Evolutionary conservation across 257 asterid genomes (phyloP).

Genomic region (Ajuga chamaepitys): DNA sequence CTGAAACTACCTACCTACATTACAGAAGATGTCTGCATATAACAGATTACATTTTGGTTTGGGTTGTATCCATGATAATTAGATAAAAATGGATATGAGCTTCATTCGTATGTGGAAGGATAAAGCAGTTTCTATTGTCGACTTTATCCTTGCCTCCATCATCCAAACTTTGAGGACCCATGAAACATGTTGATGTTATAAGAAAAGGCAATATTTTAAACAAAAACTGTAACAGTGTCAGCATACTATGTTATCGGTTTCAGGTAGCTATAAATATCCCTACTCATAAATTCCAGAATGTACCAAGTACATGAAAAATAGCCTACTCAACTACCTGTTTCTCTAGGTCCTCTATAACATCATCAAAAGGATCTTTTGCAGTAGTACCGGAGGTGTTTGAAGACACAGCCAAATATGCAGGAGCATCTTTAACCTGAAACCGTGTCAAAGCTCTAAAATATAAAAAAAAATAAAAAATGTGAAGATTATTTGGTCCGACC

Average conservation of each 20-base stretch:
- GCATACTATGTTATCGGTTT: too few species aligned
- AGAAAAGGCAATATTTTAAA: not conserved
- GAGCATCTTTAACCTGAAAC: conserved; percentile 73
- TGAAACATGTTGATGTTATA: not conserved
- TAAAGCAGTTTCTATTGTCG: not conserved
- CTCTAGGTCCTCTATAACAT: conserved; percentile 79
- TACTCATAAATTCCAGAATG: not conserved
- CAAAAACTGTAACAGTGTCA: not conserved
- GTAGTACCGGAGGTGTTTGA: conserved; percentile 76
- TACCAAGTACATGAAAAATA: not conserved
- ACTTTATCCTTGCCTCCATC: too few species aligned
- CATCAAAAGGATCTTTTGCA: conserved; percentile 82
- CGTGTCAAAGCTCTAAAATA: conserved; percentile 2
- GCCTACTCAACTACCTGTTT: conserved; percentile 62
- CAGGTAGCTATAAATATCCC: not conserved
- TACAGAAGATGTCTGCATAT: not conserved
- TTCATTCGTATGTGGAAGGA: not conserved
- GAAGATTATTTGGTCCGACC: too few species aligned
- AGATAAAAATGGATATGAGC: not conserved
- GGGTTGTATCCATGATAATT: not conserved
- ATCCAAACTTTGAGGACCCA: not conserved
- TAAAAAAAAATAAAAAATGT: not conserved
- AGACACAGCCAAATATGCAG: conserved; percentile 73
- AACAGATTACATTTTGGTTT: not conserved
- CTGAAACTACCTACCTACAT: not conserved